Base-by-base conservation (phyloP, 208 protist genomes). In the Acanthamoeba triangularis region DNA sequence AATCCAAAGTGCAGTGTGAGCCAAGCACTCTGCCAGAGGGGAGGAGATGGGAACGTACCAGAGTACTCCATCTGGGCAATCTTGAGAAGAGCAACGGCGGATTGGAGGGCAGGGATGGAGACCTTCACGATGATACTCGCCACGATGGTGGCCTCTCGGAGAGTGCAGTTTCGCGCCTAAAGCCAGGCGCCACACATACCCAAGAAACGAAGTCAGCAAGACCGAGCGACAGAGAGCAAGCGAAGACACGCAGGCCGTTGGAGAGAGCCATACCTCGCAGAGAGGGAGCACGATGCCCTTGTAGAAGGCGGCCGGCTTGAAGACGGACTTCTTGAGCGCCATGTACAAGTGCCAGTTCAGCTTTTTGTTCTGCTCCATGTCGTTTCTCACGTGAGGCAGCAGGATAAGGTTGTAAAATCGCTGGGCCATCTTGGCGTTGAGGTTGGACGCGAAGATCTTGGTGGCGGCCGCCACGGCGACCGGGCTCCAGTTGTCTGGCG, bases 341-440 rank as follows among this genome's bases (percentile, higher is more conserved):
- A 99, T 98, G 98, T 99, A 99, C 30, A 99, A 96, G 84, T 99
- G 99, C 37, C 99, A 99, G 98, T 99, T 99, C 82, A 99, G 98
- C 94, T 98, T 98, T 74, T 98, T 98, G 69, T 98, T 96, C 87
- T 96, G 90, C 23, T 97, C 85, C 90, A 99, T 98, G 91, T 99
- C 97, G 33, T 99, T 93, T 30, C 98, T 98, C 20, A 99, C 97
- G 59, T 99, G 98, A 30, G 99, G 99, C 33, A 99, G 98, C 44
- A 99, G 98, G 82, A 99, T 99, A 25, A 99, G 97, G 28, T 99
- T 99, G 97, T 99, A 99, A 94, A 99, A 98, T 52, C 99, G 98
- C 98, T 99, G 99, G 4, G 99, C 98, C 98, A 99, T 99, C 80
- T 98, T 98, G 69, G 99, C 98, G 94, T 99, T 99, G 10, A 99